Conservation (phyloP, 1,139 yeast species). For the Candida sanyaensis region DNA sequence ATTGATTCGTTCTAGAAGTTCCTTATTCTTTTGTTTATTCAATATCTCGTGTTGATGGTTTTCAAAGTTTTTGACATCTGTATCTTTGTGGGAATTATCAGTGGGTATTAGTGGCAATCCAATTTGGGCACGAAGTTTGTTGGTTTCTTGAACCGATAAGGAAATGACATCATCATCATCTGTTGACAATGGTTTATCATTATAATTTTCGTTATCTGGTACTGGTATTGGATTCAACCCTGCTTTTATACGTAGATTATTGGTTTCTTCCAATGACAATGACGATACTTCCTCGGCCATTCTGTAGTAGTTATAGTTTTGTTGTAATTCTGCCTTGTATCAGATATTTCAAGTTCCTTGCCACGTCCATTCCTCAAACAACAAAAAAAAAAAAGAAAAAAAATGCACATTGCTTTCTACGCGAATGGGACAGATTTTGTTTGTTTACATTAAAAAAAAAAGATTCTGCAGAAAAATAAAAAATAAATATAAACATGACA, state of each 20-base stretch:
- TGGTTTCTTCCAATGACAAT: conserved; percentile 40
- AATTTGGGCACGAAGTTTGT: conserved; percentile 31
- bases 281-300: conserved; percentile 31
- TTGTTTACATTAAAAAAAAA: no score
- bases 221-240: conserved; percentile 33
- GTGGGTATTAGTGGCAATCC: conserved; percentile 33
- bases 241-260: conserved; percentile 31
- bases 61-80: conserved; percentile 17
- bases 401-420: background rate
- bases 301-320: background rate
- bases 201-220: no score
- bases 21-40: conserved; percentile 13
- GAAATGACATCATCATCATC: conserved; percentile 14
- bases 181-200: background rate
- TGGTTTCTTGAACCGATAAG: conserved; percentile 40
- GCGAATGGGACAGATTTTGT: background rate
- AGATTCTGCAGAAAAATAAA: no score
- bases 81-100: conserved; percentile 1
- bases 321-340: no score
- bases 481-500: no score
- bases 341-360: no score
- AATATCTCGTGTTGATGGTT: conserved; percentile 14
- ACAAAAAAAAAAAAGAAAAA: no score
- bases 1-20: conserved; percentile 17
- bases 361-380: no score